Evolutionary conservation across 345 rosid species (phyloP).

Genomic region (Streptanthus diversifolius): DNA sequence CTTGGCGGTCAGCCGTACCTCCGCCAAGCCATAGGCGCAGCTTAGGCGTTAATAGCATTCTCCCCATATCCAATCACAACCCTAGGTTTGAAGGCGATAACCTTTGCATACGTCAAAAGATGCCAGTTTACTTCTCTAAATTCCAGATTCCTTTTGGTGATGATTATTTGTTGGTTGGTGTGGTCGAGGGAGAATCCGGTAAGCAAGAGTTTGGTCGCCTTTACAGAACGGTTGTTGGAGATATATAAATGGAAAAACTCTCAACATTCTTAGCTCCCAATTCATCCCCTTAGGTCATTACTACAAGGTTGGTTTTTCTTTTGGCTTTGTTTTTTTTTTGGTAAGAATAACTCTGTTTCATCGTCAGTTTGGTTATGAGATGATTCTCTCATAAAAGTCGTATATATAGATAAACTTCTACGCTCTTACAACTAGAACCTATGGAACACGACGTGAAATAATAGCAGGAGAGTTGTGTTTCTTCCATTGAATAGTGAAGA

Average conservation of each 20-base stretch:
- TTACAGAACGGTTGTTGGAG: too few species aligned
- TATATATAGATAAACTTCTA: not conserved
- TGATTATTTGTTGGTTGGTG: not conserved
- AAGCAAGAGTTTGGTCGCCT: not conserved
- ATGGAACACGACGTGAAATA: not conserved
- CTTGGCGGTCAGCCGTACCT: not conserved
- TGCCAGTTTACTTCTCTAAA: not conserved
- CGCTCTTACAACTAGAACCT: not conserved
- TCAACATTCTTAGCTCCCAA: not conserved
- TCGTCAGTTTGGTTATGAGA: not conserved
- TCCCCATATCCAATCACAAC: not conserved
- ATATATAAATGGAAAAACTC: too few species aligned
- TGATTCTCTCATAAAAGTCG: not conserved
- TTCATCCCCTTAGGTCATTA: not conserved
- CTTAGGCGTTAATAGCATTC: not conserved
- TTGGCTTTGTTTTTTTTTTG: not conserved
- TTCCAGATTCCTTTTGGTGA: not conserved
- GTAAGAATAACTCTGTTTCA: not conserved
- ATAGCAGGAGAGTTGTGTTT: not conserved
- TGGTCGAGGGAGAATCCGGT: not conserved
- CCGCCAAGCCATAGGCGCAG: not conserved
- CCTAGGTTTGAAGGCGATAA: not conserved
- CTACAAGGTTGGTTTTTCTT: not conserved
- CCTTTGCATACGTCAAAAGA: not conserved
- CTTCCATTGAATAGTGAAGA: not conserved